Percentiles rank a stretch among this genome's conserved stretches.
Evolutionary conservation across 208 protist genomes (phyloP).

Genomic region (Strigomonas galati): DNA sequence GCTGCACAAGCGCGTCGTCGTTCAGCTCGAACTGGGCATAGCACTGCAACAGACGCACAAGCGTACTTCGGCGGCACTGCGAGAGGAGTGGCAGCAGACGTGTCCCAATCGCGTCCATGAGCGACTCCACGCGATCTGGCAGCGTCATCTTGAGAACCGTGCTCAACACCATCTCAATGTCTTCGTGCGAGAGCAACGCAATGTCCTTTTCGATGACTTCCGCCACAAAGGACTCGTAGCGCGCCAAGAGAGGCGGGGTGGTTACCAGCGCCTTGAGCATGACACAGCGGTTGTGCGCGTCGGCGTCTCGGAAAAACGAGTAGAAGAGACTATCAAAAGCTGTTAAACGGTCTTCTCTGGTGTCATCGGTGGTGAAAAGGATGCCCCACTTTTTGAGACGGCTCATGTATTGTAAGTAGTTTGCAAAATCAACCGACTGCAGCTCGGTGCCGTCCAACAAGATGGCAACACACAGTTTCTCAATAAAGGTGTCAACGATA

Average conservation of each 20-base stretch:
- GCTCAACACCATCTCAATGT: conserved; percentile 72
- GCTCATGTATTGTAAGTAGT: conserved; percentile 55
- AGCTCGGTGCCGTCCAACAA: conserved; percentile 27
- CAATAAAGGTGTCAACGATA: background rate
- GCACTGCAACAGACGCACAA: conserved; percentile 82
- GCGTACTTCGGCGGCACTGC: conserved; percentile 69
- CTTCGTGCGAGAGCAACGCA: conserved; percentile 59
- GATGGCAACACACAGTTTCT: background rate
- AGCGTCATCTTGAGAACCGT: conserved; percentile 39
- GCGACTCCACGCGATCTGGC: conserved; percentile 37
- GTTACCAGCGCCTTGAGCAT: conserved; percentile 61
- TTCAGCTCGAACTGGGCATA: conserved; percentile 49
- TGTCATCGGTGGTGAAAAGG: background rate
- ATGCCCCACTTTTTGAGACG: conserved; percentile 36
- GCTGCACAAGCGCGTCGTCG: conserved; percentile 44
- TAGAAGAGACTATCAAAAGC: conserved; percentile 27
- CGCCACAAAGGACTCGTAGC: conserved; percentile 51
- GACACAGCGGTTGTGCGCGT: conserved; percentile 82
- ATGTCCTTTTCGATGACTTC: conserved; percentile 36
- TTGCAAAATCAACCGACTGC: conserved; percentile 60
- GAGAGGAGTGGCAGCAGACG: conserved; percentile 49
- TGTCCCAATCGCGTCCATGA: conserved; percentile 75
- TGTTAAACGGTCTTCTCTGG: background rate
- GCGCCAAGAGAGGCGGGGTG: conserved; percentile 32
- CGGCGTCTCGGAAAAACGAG: conserved; percentile 34